Evolutionary conservation across 23 red algal species (phyloP).

Genomic region (Chondrus crispus): DNA sequence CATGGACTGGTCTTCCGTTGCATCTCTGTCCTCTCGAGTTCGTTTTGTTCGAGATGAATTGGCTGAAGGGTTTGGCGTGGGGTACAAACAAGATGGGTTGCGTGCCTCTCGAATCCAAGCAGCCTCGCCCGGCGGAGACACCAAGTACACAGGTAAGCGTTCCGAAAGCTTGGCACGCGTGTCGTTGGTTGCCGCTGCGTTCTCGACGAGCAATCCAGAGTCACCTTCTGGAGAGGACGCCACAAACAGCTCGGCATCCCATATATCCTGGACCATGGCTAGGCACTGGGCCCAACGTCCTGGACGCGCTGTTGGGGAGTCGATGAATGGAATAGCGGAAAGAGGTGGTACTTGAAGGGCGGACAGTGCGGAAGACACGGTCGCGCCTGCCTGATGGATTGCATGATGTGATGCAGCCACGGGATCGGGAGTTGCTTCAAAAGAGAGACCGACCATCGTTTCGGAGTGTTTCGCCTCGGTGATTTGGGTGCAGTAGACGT

Average conservation of each 20-base stretch:
- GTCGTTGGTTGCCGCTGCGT: slow-evolving; percentile 18
- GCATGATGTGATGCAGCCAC: slow-evolving; percentile 15
- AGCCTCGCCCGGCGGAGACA: slow-evolving; percentile 43
- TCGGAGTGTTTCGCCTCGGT: too few species aligned
- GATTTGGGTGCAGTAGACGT: too few species aligned
- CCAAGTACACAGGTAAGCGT: slow-evolving; percentile 57
- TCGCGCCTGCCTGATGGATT: slow-evolving; percentile 23
- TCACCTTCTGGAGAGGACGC: slow-evolving; percentile 16
- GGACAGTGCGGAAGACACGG: slow-evolving; percentile 1
- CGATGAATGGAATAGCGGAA: slow-evolving; percentile 10
- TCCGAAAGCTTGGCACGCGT: slow-evolving; percentile 1
- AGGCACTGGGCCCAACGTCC: slow-evolving; percentile 53
- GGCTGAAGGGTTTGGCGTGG: neutral
- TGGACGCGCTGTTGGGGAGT: neutral
- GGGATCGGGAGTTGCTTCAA: slow-evolving; percentile 1
- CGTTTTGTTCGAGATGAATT: neutral
- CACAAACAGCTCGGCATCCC: slow-evolving; percentile 58
- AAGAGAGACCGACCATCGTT: slow-evolving; percentile 45
- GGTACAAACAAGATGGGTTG: neutral
- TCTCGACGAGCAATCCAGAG: slow-evolving; percentile 47
- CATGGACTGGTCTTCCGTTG: too few species aligned
- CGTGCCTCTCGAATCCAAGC: neutral
- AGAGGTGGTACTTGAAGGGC: slow-evolving; percentile 8
- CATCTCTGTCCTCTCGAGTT: neutral
- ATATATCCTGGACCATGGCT: slow-evolving; percentile 67